A percentile compares a stretch with the other conserved stretches of the same genome.
These are phyloP conservation scores for Boletus rex-veris DNA, from an alignment of 768 basidiomycete species.

Conservation along the genomic window DNA sequence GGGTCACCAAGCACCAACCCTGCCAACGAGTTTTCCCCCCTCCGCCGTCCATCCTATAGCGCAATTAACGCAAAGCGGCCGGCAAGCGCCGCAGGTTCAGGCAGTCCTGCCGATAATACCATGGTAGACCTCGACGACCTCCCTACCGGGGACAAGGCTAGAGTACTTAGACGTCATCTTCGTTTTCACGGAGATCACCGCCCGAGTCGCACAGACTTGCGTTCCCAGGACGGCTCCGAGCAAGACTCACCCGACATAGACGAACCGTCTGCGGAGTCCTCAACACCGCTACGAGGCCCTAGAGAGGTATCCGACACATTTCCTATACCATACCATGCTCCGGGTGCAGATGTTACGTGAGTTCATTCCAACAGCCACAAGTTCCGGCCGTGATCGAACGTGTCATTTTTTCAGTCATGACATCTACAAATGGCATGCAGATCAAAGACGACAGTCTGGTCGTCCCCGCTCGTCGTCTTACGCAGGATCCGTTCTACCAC, in stretches of 20 bases:
- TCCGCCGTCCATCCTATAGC: constrained; percentile 30
- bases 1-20: constrained; percentile 3
- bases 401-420: constrained; percentile 55
- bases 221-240: constrained; percentile 24
- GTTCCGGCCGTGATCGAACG: constrained; percentile 14
- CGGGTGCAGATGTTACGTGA: constrained; percentile 91
- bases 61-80: constrained; percentile 39
- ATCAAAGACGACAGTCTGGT: constrained; percentile 56
- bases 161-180: constrained; percentile 75
- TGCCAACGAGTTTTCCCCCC: constrained; percentile 11
- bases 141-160: constrained; percentile 80
- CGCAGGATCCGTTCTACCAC: constrained; percentile 47
- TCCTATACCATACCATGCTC: constrained; percentile 83
- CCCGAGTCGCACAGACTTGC: constrained; percentile 22
- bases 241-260: constrained; percentile 16
- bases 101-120: constrained; percentile 26
- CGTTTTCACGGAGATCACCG: constrained; percentile 64
- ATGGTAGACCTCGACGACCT: constrained; percentile 53
- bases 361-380: constrained; percentile 31
- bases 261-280: constrained; percentile 22
- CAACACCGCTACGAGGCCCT: constrained; percentile 25
- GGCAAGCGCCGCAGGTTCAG: constrained; percentile 24
- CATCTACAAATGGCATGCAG: constrained; percentile 93
- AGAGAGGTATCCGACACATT: constrained; percentile 65
- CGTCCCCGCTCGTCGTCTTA: constrained; percentile 72